A percentile compares a stretch with the other conserved stretches of the same genome.
Evolutionary conservation across 805 yeast genomes (phyloP).

Genomic region (Wickerhamomyces chambardii): DNA sequence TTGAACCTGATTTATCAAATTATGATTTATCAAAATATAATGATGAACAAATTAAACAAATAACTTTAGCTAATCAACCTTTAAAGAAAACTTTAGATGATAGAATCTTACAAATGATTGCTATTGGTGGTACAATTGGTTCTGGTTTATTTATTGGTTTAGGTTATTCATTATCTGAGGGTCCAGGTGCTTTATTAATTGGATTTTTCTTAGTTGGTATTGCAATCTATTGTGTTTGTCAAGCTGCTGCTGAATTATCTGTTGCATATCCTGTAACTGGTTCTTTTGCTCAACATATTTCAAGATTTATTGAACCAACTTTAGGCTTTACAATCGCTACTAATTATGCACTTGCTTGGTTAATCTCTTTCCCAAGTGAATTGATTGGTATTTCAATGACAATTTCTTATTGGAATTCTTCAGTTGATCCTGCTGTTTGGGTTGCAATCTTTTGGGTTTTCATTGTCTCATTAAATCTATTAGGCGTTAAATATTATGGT

Average conservation of each 20-base stretch:
- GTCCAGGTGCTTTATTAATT: no score
- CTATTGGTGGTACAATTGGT: no score
- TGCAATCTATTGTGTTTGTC: slow-evolving; percentile 50
- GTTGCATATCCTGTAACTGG: slow-evolving; percentile 57
- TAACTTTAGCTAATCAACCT: no score
- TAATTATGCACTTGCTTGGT: slow-evolving; percentile 46
- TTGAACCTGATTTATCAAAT: no score
- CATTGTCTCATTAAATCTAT: slow-evolving; percentile 39
- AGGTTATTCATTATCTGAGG: no score
- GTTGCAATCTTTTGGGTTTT: slow-evolving; percentile 40
- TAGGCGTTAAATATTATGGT: slow-evolving; percentile 49
- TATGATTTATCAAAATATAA: no score
- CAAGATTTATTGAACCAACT: slow-evolving; percentile 50
- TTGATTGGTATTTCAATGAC: slow-evolving; percentile 46
- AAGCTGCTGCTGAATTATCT: slow-evolving; percentile 52
- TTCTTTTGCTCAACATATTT: slow-evolving; percentile 52
- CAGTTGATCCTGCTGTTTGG: slow-evolving; percentile 37
- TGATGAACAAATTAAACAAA: no score
- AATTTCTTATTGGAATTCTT: slow-evolving; percentile 39
- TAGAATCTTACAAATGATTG: no score
- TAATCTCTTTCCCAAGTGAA: slow-evolving; percentile 41
- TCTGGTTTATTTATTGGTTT: no score
- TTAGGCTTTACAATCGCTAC: slow-evolving; percentile 58
- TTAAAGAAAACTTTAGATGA: no score
- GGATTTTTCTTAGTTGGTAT: no score